Base-by-base conservation (phyloP, 345 rosid genomes). In the Hypericum perforatum region DNA sequence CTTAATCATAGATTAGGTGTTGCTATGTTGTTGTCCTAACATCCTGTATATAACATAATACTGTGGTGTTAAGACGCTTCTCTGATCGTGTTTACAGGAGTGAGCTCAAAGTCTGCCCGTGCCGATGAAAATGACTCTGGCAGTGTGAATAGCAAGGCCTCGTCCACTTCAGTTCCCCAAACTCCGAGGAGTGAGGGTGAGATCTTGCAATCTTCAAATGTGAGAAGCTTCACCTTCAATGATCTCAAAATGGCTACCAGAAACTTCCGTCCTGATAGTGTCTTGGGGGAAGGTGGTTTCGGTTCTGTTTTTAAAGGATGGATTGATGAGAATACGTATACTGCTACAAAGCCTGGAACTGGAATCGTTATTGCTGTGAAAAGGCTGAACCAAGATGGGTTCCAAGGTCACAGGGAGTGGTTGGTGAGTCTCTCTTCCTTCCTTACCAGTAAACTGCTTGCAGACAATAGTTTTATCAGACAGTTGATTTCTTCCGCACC, bases 321-420 rank as follows among this genome's bases (percentile, higher is more conserved):
- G 97, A 66, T 94, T 40, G 97, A 94, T 61, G 89, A 82, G 66
- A 70, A 79, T 52, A 74, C 73, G 13, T 82, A 76, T 13, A 43
- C 78, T 37, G 81, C 97, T 62, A 53, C 84, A 37, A 84, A 61
- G 72, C 94, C 99, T 8, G 99, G 95, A 49, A 79, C 76, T 12
- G 99, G 99, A 71, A 62, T 77, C 37, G 85, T 82, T 39, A 79
- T 94, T 63, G 99, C 99, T 3, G 91, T 78, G 57, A 94, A 94
- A 76, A 84, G 74, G 76, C 89, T 89, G 14, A 94, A 89, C 76
- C 83, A 73, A 59, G 99, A 84, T 40, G 74, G 97, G n/a, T 73
- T 70, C 48, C 99, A 94, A 65, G 97, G 99, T 52, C 95, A 94
- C 75, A 89, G 67, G 64, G 99, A 94, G 72, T 94, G 99, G 99